Conservation (phyloP, 441 rosid genomes). For the Corymbia citriodora region DNA sequence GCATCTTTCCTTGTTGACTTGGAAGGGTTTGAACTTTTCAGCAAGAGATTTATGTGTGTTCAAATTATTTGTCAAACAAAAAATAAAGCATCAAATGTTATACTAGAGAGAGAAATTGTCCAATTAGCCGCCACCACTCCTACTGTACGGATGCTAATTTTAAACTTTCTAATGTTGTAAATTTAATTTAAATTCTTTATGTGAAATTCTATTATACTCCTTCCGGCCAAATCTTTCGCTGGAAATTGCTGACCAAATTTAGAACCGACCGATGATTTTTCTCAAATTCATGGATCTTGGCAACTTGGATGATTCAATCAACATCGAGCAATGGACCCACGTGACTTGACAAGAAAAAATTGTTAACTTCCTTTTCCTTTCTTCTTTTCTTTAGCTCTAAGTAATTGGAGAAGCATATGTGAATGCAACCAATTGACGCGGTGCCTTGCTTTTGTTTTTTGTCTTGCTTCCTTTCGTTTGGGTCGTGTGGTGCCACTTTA, state of each 20-base stretch:
- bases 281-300: accelerated
- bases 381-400: background rate
- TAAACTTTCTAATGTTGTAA: accelerated
- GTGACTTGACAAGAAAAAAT: background rate
- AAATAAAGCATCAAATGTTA: background rate
- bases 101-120: background rate
- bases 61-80: background rate
- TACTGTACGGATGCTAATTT: accelerated
- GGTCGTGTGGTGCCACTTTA: background rate
- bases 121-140: accelerated
- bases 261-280: background rate
- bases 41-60: background rate
- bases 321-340: background rate
- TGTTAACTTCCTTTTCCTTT: background rate
- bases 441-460: background rate
- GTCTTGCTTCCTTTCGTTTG: too few relatives aligned
- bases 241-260: background rate
- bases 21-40: background rate
- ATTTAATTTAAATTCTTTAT: background rate
- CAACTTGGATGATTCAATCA: background rate
- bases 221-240: background rate
- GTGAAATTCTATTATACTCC: accelerated
- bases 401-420: background rate
- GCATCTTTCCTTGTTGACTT: background rate
- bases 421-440: background rate